A percentile compares a stretch with the other conserved stretches of the same genome.
These are phyloP conservation scores for Hysterium pulicare DNA, from an alignment of 2,329 filamentous ascomycete genomes.

Conservation along the genomic window DNA sequence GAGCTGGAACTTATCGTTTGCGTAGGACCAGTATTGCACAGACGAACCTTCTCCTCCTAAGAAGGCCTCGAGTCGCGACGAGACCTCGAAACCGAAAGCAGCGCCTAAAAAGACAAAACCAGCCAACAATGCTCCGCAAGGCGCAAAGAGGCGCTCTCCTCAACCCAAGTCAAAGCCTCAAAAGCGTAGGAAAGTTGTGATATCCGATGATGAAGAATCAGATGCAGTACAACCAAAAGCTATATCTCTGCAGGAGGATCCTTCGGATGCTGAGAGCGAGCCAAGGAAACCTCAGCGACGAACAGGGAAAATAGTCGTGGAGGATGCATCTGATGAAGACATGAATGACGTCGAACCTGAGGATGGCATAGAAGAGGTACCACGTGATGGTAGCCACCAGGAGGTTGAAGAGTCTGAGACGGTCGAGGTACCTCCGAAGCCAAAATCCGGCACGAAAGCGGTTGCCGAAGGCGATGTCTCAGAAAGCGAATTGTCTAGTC, in stretches of 20 bases:
- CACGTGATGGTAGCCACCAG: conserved; percentile 13
- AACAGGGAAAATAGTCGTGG: conserved; percentile 20
- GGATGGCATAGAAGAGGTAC: conserved; percentile 9
- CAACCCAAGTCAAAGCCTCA: conserved; percentile 25
- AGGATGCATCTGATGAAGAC: conserved; percentile 29
- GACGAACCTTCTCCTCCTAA: conserved; percentile 14
- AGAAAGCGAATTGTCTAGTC: conserved; percentile 66
- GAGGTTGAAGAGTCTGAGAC: conserved; percentile 6
- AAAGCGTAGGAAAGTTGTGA: conserved; percentile 27
- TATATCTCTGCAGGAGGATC: conserved; percentile 8
- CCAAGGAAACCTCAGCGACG: conserved; percentile 18
- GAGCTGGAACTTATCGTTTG: not conserved
- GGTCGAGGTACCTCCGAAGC: conserved; percentile 10
- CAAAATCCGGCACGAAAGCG: conserved; percentile 3
- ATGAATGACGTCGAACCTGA: conserved; percentile 9
- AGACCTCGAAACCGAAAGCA: conserved; percentile 19
- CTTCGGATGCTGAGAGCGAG: conserved; percentile 25
- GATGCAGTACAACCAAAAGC: conserved; percentile 19
- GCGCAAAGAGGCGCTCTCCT: conserved; percentile 31
- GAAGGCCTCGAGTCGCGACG: conserved; percentile 6
- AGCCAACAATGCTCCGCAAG: conserved; percentile 11
- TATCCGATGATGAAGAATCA: conserved; percentile 28
- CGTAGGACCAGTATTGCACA: conserved; percentile 25
- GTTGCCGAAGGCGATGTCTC: conserved; percentile 33
- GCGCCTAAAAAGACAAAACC: conserved; percentile 21